These are phyloP conservation scores for Colletotrichum sidae DNA, from an alignment of 2,329 filamentous ascomycete genomes.

Conservation along the genomic window DNA sequence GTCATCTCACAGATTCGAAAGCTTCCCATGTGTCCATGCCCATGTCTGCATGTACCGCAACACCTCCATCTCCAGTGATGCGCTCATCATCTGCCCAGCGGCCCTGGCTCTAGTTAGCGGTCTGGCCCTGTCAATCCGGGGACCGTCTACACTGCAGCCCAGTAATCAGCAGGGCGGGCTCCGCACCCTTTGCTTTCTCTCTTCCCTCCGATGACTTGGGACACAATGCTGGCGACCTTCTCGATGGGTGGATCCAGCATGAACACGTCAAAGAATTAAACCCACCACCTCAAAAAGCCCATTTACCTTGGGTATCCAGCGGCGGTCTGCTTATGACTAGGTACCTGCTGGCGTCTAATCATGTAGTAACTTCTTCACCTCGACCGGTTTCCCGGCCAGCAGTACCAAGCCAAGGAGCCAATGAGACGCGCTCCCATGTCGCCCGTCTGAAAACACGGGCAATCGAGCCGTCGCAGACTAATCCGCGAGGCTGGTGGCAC, in stretches of 20 bases:
- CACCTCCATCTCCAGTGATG: neutral
- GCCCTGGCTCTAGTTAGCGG: neutral
- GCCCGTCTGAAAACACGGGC: neutral
- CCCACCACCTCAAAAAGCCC: no score
- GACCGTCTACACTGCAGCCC: neutral
- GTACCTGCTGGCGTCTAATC: no score
- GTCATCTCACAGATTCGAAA: neutral
- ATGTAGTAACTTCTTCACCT: no score
- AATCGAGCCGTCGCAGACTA: neutral
- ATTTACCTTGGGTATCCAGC: neutral
- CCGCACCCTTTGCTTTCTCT: no score
- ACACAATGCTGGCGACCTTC: no score
- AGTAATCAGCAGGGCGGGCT: neutral
- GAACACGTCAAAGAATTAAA: no score
- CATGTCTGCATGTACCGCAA: no score
- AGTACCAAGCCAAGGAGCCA: neutral
- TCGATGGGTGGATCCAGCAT: no score
- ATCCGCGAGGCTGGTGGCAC: no score
- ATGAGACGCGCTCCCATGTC: neutral
- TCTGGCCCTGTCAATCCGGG: constrained; percentile 6
- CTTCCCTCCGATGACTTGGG: no score
- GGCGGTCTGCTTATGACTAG: neutral
- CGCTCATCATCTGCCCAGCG: neutral
- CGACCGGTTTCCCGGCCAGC: constrained; percentile 15
- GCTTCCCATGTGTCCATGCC: neutral